Evolutionary conservation across 2,329 filamentous ascomycete genomes (phyloP), one percentile per base, ranked within the genome.

Genomic region (Trichoderma brevicompactum): DNA sequence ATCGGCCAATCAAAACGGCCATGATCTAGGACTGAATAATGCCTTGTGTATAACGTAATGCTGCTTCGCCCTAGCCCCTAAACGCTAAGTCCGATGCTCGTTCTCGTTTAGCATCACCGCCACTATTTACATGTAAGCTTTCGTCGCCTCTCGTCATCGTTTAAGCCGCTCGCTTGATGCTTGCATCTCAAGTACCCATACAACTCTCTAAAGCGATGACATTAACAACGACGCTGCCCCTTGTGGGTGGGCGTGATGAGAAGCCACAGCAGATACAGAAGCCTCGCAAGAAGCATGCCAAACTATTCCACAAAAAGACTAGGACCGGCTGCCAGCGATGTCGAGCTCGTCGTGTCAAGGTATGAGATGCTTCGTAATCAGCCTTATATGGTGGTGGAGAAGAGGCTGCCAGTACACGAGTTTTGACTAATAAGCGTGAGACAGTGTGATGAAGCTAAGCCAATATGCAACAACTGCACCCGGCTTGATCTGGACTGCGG

Each of bases 291-390:
- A 62, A 36, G 5, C 59, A 62, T 23, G 59, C 59, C 13, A 62
- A 71, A 62, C 67, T 71, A 32, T 72, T 72, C 65, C 70, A 72
- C 65, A 72, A 68, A 60, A 71, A 72, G 63, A 67, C 68, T 10
- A 64, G 69, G 19, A 72, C 69, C 1, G 70, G 70, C 1, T 72
- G 70, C 54, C 68, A 70, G 50, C 59, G 66, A 38, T 72, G 70
- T 17, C 67, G 70, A 23, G 54, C 58, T 13, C 70, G 70, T 23
- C 67, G 70, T 6, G 70, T 72, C 19, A 72, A 72, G 70, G 70
- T 59, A 58, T 19, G 19, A 38, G 36, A 28, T 19, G 5, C 15
- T 40, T 32, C n/a, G 10, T 28, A 8, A 19, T 43, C 15, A 36
- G 28, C 10, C 7, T 34, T 13, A 8, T 49, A 3, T 28, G 23